Evolutionary conservation across 495 filamentous ascomycete genomes (phyloP).

Genomic region (Letharia columbiana): DNA sequence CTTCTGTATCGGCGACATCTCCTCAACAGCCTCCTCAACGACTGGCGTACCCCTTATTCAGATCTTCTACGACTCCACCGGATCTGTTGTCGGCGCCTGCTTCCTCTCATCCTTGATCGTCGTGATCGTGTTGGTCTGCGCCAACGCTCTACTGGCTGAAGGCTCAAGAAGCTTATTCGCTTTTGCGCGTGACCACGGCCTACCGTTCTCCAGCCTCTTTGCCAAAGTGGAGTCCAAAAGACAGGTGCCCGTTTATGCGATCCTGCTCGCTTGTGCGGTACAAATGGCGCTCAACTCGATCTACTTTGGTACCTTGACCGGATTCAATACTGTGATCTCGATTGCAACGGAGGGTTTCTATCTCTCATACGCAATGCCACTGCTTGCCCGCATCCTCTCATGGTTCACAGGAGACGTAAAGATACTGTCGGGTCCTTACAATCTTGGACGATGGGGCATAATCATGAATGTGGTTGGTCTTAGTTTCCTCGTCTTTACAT

Average conservation of each 20-base stretch:
- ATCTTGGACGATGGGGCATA: conserved; percentile 32
- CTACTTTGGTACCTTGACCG: conserved; percentile 49
- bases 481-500: conserved; percentile 44
- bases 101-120: conserved; percentile 36
- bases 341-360: conserved; percentile 53
- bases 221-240: conserved; percentile 35
- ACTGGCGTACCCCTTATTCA: conserved; percentile 43
- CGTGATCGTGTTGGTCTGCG: conserved; percentile 36
- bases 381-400: conserved; percentile 43
- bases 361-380: conserved; percentile 50
- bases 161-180: conserved; percentile 39
- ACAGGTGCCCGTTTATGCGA: conserved; percentile 43
- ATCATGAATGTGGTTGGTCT: conserved; percentile 43
- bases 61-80: conserved; percentile 42
- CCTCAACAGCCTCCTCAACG: conserved; percentile 31
- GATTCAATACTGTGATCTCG: conserved; percentile 49
- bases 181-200: conserved; percentile 41
- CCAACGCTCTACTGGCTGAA: conserved; percentile 39
- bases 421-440: conserved; percentile 32
- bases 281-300: conserved; percentile 49
- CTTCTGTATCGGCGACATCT: conserved; percentile 44
- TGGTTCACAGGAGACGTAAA: conserved; percentile 39
- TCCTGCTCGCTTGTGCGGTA: conserved; percentile 41
- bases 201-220: conserved; percentile 40
- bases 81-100: conserved; percentile 35